Conservation (phyloP, 108 stramenopile genomes). For the Pseudonitzschia pungens region DNA sequence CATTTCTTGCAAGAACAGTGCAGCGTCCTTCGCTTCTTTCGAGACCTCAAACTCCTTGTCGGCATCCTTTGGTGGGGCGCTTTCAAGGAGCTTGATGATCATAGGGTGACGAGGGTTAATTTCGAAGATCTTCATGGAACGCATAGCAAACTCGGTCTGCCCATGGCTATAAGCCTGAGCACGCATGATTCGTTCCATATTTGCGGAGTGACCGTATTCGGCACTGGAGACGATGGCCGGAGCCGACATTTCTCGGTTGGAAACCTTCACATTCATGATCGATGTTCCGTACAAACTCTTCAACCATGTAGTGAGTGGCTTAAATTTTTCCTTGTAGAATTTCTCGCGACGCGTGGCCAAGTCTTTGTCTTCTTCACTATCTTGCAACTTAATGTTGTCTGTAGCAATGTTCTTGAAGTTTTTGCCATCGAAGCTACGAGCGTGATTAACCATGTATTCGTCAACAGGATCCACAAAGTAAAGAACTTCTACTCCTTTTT, state of each 20-base stretch:
- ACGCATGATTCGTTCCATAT: slow-evolving; percentile 99
- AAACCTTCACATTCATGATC: slow-evolving; percentile 87
- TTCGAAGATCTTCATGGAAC: slow-evolving; percentile 91
- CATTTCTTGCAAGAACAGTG: slow-evolving; percentile 96
- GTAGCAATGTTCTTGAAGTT: slow-evolving; percentile 91
- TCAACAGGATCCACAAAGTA: slow-evolving; percentile 95
- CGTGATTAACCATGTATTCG: slow-evolving; percentile 88
- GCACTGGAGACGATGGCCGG: slow-evolving; percentile 93
- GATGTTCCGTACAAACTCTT: slow-evolving; percentile 89
- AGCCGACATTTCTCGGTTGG: slow-evolving; percentile 84
- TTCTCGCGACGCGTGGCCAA: slow-evolving; percentile 89
- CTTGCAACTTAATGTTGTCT: slow-evolving; percentile 96
- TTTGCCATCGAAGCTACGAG: slow-evolving; percentile 81
- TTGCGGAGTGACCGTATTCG: slow-evolving; percentile 95
- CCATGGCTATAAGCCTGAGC: slow-evolving; percentile 93
- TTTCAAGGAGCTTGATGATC: slow-evolving; percentile 86
- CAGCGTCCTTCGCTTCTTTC: slow-evolving; percentile 82
- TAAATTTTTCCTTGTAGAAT: slow-evolving; percentile 93
- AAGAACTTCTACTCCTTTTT: slow-evolving; percentile 96
- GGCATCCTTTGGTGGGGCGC: slow-evolving; percentile 55
- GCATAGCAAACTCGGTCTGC: slow-evolving; percentile 49
- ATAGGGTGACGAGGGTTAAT: slow-evolving; percentile 99
- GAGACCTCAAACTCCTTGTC: slow-evolving; percentile 72
- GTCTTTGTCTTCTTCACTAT: slow-evolving; percentile 96
- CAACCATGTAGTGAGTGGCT: slow-evolving; percentile 94